A percentile compares a stretch with the other conserved stretches of the same genome.
These are phyloP conservation scores for Chlorencoelia australis DNA, from an alignment of 2,329 filamentous ascomycete genomes.

Conservation along the genomic window DNA sequence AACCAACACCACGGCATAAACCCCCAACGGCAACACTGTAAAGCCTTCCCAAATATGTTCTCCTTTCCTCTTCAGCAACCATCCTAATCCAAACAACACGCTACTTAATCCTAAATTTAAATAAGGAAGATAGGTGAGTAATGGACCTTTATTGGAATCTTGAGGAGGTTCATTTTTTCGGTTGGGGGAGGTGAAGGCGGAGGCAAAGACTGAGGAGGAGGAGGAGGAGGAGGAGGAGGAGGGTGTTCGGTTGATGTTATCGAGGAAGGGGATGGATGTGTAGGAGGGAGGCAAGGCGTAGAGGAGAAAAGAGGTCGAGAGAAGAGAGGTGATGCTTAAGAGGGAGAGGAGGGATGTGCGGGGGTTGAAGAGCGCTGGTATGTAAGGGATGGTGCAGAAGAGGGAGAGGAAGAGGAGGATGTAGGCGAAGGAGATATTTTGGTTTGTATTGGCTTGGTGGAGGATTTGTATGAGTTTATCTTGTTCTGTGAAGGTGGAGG, in stretches of 20 bases:
- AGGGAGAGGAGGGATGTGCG: conserved; percentile 32
- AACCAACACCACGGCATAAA: conserved; percentile 50
- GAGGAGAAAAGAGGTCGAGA: conserved; percentile 52
- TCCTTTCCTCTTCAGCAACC: conserved; percentile 22
- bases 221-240: not conserved
- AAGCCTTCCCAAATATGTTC: conserved; percentile 32
- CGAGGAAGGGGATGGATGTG: conserved; percentile 43
- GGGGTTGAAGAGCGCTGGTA: conserved; percentile 36
- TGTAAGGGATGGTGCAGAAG: conserved; percentile 44
- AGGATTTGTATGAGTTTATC: conserved; percentile 51
- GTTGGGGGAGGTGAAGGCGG: not conserved
- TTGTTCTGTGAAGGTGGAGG: conserved; percentile 40
- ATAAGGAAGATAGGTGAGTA: conserved; percentile 48
- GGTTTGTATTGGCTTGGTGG: conserved; percentile 41
- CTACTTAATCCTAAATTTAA: conserved; percentile 49
- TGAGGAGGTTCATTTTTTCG: not conserved
- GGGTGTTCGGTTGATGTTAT: conserved; percentile 23
- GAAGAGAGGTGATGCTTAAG: conserved; percentile 52
- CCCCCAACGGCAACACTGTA: conserved; percentile 42
- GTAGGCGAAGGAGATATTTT: conserved; percentile 47
- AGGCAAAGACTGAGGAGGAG: too few species aligned
- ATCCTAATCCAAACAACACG: conserved; percentile 37
- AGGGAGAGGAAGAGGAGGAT: conserved; percentile 52
- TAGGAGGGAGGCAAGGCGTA: conserved; percentile 42
- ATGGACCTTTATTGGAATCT: conserved; percentile 30